phyloP scores from a whole-genome alignment of 2,329 filamentous ascomycete genomes.

The Tolypocladium album region DNA sequence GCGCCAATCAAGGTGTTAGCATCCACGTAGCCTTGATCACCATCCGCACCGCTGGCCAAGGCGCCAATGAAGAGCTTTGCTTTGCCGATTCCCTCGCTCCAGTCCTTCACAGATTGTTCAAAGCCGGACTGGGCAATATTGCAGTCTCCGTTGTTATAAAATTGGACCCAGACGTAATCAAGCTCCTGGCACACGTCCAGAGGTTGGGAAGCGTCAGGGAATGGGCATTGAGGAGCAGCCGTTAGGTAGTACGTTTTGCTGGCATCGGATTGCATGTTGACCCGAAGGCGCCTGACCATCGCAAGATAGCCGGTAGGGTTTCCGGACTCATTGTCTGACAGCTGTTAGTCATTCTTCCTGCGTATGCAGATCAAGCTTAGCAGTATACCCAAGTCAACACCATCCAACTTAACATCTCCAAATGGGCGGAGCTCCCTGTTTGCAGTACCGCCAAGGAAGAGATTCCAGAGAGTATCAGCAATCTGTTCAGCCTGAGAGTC shows the following conservation, averaged over 20 bases:
- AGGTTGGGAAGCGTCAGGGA: slow-evolving; percentile 43
- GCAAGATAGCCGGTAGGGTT: slow-evolving; percentile 44
- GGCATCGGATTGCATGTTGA: slow-evolving; percentile 36
- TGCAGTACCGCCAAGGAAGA: slow-evolving; percentile 42
- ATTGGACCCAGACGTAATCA: slow-evolving; percentile 47
- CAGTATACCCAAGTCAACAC: slow-evolving; percentile 48
- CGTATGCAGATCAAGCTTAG: neutral
- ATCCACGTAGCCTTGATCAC: slow-evolving; percentile 40
- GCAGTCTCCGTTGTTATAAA: slow-evolving; percentile 58
- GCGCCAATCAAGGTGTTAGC: slow-evolving; percentile 32
- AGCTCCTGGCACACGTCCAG: slow-evolving; percentile 21
- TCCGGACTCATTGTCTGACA: slow-evolving; percentile 44
- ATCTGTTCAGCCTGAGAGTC: slow-evolving; percentile 35
- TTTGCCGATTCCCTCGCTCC: slow-evolving; percentile 48
- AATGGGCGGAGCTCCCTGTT: slow-evolving; percentile 50
- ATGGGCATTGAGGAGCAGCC: slow-evolving; percentile 17
- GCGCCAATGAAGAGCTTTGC: slow-evolving; percentile 51
- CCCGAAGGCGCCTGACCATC: slow-evolving; percentile 46
- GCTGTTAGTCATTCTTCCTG: neutral
- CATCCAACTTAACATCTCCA: slow-evolving; percentile 53
- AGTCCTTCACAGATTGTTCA: slow-evolving; percentile 50
- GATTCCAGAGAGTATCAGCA: slow-evolving; percentile 55
- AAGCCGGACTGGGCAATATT: slow-evolving; percentile 38
- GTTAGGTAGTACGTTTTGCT: neutral
- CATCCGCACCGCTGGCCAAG: slow-evolving; percentile 39